These are phyloP conservation scores for Alnus glutinosa DNA, from an alignment of 306 rosid species.

Conservation along the genomic window DNA sequence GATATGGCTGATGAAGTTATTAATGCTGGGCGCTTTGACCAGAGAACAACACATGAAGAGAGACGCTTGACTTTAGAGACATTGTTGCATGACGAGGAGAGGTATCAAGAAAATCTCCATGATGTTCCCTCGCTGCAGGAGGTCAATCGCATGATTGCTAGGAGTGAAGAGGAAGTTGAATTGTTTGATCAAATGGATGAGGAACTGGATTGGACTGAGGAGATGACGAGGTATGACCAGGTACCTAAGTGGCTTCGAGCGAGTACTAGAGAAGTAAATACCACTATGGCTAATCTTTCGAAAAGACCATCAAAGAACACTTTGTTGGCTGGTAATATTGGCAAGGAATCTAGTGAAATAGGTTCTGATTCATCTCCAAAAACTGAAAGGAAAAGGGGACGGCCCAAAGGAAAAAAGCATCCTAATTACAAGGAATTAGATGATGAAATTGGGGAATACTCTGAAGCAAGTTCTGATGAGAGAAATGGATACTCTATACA, in stretches of 20 bases:
- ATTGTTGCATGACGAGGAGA: conserved; percentile 90
- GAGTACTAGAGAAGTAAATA: conserved; percentile 72
- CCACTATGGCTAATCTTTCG: conserved; percentile 69
- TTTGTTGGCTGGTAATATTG: conserved; percentile 56
- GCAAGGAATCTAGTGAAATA: conserved; percentile 60
- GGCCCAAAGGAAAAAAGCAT: conserved; percentile 70
- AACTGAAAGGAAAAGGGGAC: conserved; percentile 78
- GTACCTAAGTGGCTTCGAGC: conserved; percentile 93
- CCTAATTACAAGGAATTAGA: conserved; percentile 87
- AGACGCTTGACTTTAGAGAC: conserved; percentile 94
- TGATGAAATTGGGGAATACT: conserved; percentile 76
- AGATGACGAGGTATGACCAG: conserved; percentile 81
- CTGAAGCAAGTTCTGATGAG: conserved; percentile 89
- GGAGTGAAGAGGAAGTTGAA: conserved; percentile 83
- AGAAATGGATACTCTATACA: conserved; percentile 75
- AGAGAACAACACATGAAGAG: conserved; percentile 97
- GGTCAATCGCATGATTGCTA: conserved; percentile 98
- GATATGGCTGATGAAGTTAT: conserved; percentile 99
- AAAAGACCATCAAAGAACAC: conserved; percentile 72
- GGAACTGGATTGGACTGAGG: conserved; percentile 88
- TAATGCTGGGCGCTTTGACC: conserved; percentile 99
- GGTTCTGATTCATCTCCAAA: conserved; percentile 69
- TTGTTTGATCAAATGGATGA: conserved; percentile 98
- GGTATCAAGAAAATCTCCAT: conserved; percentile 92
- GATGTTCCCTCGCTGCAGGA: conserved; percentile 92